Base-by-base conservation (phyloP, 164 flowering plant genomes). In the Vitis cinerea region DNA sequence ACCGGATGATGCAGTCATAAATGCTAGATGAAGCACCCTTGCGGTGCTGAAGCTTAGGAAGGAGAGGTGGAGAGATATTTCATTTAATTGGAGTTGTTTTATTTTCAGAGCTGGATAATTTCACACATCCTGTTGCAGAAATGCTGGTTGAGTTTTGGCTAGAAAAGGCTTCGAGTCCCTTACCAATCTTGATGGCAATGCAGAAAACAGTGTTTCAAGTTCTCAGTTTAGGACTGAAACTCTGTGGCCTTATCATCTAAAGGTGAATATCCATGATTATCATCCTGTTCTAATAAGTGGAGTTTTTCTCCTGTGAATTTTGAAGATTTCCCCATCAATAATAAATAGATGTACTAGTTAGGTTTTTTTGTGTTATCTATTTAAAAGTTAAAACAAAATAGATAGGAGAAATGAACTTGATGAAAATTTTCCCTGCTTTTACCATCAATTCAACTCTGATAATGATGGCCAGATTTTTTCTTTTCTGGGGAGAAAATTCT, bases 251-350 rank as follows among this genome's bases (percentile, higher is more conserved):
- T 62, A 61, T 57, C 8, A 52, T 49, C 68, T 48, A 75, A 60
- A 63, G 37, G 68, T 53, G 55, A 48, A 63, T 50, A 59, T 50
- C 65, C 30, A 48, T 61, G 50, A 23, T 16, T 53, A 54, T 65
- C 56, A 50, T 56, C n/a, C 44, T 60, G 58, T 50, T 71, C 69
- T 68, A 59, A 52, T 68, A 15, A 57, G 58, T 71, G 48, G 50
- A 54, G 13, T 54, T 66, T 10, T 15, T 17, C n/a, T 19, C 19
- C 52, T 62, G 11, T 47, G 5, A 17, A 19, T 50, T 16, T 11
- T n/a, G 17, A 49, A 37, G 16, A 61, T 31, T 16, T 59, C 10
- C 16, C n/a, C 44, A 13, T 52, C 11, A 1, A 53, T 31, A 31
- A 49, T 16, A 48, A 19, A 44, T 58, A 66, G 30, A 55, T 52